These are phyloP conservation scores for Neonectria punicea DNA, from an alignment of 2,329 filamentous ascomycete species.

Conservation along the genomic window DNA sequence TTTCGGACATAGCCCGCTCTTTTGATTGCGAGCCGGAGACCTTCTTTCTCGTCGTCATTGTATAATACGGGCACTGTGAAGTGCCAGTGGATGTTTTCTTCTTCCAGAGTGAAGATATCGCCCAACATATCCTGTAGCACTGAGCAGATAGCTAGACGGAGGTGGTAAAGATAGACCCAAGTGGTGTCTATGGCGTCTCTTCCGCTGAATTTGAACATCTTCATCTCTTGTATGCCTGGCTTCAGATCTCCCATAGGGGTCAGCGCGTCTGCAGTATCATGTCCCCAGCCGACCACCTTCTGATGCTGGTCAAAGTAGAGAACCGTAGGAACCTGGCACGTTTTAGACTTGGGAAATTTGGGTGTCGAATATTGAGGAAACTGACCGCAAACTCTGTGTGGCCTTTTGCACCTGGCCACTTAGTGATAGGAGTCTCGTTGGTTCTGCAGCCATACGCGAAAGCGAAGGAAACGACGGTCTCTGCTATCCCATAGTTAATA, in stretches of 20 bases:
- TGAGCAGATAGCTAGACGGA: slow-evolving; percentile 94
- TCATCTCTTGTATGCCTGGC: slow-evolving; percentile 96
- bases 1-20: slow-evolving; percentile 96
- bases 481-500: neutral
- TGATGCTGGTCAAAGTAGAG: slow-evolving; percentile 99
- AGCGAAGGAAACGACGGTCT: slow-evolving; percentile 79
- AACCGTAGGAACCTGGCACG: slow-evolving; percentile 89
- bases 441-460: slow-evolving; percentile 97
- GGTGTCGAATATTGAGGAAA: neutral
- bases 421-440: slow-evolving; percentile 97
- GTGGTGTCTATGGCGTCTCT: slow-evolving; percentile 99
- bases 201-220: slow-evolving; percentile 87
- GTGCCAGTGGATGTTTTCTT: slow-evolving; percentile 97
- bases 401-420: slow-evolving; percentile 97
- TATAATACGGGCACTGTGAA: slow-evolving; percentile 98
- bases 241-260: slow-evolving; percentile 97
- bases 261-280: slow-evolving; percentile 95
- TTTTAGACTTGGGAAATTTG: neutral
- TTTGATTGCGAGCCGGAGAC: slow-evolving; percentile 92
- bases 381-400: slow-evolving; percentile 97
- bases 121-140: slow-evolving; percentile 94
- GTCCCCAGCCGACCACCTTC: slow-evolving; percentile 98
- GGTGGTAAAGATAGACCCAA: slow-evolving; percentile 97
- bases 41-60: slow-evolving; percentile 98
- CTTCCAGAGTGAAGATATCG: slow-evolving; percentile 96